A percentile compares a stretch with the other conserved stretches of the same genome.
Evolutionary conservation across 257 asterid species (phyloP).

Genomic region (Lycium barbarum): DNA sequence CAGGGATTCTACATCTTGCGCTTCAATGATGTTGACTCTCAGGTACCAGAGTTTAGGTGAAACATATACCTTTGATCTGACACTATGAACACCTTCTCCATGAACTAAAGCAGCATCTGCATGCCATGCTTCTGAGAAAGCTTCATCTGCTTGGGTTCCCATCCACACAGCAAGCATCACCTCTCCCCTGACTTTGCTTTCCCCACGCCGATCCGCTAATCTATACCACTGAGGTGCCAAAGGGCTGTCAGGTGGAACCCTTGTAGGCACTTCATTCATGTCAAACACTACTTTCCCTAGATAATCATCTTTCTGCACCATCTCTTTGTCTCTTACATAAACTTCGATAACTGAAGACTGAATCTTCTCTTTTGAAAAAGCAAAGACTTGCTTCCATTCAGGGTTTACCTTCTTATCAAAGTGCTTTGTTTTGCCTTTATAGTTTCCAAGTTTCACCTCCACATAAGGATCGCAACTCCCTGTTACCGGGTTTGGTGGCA

Average conservation of each 20-base stretch:
- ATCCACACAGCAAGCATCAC: slow-evolving; percentile 79
- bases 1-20: slow-evolving; percentile 62
- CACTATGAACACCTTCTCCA: slow-evolving; percentile 64
- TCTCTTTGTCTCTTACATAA: slow-evolving; percentile 59
- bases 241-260: slow-evolving; percentile 87
- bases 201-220: slow-evolving; percentile 54
- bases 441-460: slow-evolving; percentile 83
- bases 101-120: slow-evolving; percentile 61
- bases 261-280: slow-evolving; percentile 68
- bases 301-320: slow-evolving; percentile 61
- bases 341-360: slow-evolving; percentile 67
- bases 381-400: slow-evolving; percentile 67
- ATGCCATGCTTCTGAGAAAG: slow-evolving; percentile 76
- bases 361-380: slow-evolving; percentile 71
- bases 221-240: slow-evolving; percentile 81
- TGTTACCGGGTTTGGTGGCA: slow-evolving; percentile 59
- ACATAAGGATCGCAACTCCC: slow-evolving; percentile 81
- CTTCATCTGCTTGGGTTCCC: slow-evolving; percentile 85
- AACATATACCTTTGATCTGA: slow-evolving; percentile 75
- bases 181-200: slow-evolving; percentile 58
- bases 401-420: slow-evolving; percentile 67
- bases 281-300: slow-evolving; percentile 70
- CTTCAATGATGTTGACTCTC: slow-evolving; percentile 68
- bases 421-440: slow-evolving; percentile 69
- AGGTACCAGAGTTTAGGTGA: slow-evolving; percentile 81